Base-by-base conservation (phyloP, 345 rosid genomes). In the Rubroshorea leprosula region DNA sequence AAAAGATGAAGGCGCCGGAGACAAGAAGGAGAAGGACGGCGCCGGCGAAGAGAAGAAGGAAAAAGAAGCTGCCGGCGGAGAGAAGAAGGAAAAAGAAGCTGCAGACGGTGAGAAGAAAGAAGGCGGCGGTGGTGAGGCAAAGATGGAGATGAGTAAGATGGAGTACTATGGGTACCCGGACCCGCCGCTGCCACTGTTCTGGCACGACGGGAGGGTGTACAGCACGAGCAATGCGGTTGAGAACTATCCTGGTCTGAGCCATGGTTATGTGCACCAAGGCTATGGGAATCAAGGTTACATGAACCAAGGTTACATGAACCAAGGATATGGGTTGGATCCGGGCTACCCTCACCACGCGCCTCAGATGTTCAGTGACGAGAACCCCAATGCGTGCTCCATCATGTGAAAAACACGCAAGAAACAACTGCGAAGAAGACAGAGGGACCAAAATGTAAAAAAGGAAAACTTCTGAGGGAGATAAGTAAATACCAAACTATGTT, bases 331-430 rank as follows among this genome's bases (percentile, higher is more conserved):
- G 25, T 8, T 55, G 66, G 81, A 74, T 41, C 81, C 72, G 25
- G 51, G 69, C 7, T 70, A 63, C 12, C 71, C 57, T 3, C 5
- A 52, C 55, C 74, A 77, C 23, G 79, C 89, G 22, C 90, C 95
- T 5, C 85, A 87, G 72, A 74, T 90, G 82, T 87, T 91, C 57
- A 87, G 96, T 38, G 98, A 91, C 53, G 98, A 91, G 80, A 87
- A 91, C 69, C 98, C 96, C 5, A 85, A 91, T 48, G 83, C 85
- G 0, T 91, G 98, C 56, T 80, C 83, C 38, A 49, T 91, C 13
- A 87, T 90, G 91, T 87, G 72, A 89, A 26, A 43, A 0, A 0
- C 2, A 3, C 18, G 56, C 26, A 13, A 35, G 31, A 27, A 4
- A 3, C 31, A 27, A 27, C 12, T 13, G 41, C 41, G n/a, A 5